phyloP scores from a whole-genome alignment of 2,329 filamentous ascomycete species.

The Sporothrix variecibatus region DNA sequence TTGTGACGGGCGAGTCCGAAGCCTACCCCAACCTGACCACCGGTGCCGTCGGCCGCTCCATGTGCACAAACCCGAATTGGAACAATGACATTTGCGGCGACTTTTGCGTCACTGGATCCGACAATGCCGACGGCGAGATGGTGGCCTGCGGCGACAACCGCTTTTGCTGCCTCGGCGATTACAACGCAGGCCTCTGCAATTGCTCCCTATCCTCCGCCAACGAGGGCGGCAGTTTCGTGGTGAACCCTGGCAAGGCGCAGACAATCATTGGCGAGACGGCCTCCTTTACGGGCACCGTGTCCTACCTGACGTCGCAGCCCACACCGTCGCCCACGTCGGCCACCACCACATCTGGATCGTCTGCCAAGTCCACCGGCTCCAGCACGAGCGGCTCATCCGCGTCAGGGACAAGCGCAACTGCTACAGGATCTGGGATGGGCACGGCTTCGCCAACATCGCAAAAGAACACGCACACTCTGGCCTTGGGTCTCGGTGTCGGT shows the following conservation, averaged over 20 bases:
- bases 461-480: not conserved
- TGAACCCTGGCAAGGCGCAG: constrained; percentile 29
- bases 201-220: constrained; percentile 26
- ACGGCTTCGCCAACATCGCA: not conserved
- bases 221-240: constrained; percentile 23
- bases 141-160: constrained; percentile 29
- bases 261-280: constrained; percentile 30
- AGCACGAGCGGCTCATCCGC: not conserved
- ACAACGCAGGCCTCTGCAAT: constrained; percentile 31
- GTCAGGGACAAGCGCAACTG: not conserved
- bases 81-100: constrained; percentile 33
- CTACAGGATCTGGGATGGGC: not conserved
- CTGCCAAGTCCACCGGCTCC: not conserved
- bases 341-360: not conserved
- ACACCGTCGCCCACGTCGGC: not conserved
- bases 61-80: constrained; percentile 36
- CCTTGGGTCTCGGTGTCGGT: constrained; percentile 22
- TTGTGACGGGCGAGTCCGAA: constrained; percentile 30
- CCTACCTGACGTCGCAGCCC: constrained; percentile 19
- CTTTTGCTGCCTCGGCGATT: constrained; percentile 35
- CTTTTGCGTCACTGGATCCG: constrained; percentile 29
- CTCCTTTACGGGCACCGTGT: constrained; percentile 27
- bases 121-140: constrained; percentile 29
- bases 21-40: constrained; percentile 30
- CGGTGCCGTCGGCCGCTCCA: constrained; percentile 31